These are phyloP conservation scores for Parachaetomium inaequale DNA, from an alignment of 495 filamentous ascomycete species.

Conservation along the genomic window DNA sequence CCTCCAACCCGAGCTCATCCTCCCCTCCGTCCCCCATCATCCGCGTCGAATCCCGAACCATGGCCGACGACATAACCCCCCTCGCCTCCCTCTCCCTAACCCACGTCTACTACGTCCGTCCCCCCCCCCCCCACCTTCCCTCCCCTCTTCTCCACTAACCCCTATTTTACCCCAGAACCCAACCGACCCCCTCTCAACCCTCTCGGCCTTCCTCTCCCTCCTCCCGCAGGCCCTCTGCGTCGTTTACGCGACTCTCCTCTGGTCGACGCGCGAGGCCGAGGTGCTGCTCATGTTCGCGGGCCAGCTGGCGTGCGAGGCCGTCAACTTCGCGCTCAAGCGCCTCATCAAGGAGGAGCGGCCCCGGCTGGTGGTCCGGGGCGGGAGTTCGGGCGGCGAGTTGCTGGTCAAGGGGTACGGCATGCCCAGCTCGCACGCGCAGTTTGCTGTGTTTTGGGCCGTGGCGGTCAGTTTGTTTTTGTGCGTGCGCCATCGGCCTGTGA, in stretches of 20 bases:
- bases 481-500: conserved; percentile 70
- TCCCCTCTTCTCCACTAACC: conserved; percentile 15
- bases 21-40: too few species aligned
- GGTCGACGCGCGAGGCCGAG: conserved; percentile 86
- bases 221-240: conserved; percentile 87
- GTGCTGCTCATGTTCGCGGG: conserved; percentile 86
- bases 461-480: conserved; percentile 79
- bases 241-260: conserved; percentile 82
- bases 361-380: conserved; percentile 49
- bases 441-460: conserved; percentile 82
- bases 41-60: too few species aligned
- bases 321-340: conserved; percentile 88
- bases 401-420: conserved; percentile 91
- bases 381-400: neutral
- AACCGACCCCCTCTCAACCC: conserved; percentile 73
- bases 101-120: conserved; percentile 87
- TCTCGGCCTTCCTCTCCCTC: conserved; percentile 90
- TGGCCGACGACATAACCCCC: conserved; percentile 61
- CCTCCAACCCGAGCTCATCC: neutral
- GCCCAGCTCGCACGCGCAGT: conserved; percentile 98
- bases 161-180: conserved; percentile 63
- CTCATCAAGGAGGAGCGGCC: conserved; percentile 90
- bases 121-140: neutral
- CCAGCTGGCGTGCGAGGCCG: conserved; percentile 87
- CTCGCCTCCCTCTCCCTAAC: conserved; percentile 89